Evolutionary conservation across 306 rosid genomes (phyloP).

Genomic region (Purshia tridentata): DNA sequence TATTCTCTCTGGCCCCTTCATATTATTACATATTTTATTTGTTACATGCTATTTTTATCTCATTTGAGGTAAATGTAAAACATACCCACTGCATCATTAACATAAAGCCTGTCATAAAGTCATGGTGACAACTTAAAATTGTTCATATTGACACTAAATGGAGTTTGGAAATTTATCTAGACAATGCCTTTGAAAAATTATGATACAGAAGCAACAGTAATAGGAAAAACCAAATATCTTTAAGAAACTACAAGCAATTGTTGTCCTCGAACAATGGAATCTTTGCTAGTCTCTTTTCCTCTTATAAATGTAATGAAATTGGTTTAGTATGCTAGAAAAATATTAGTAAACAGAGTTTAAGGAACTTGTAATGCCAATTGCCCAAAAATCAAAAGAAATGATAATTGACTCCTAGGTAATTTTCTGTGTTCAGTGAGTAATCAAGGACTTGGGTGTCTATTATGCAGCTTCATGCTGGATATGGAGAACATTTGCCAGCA

Average conservation of each 20-base stretch:
- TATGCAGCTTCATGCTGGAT: slow-evolving; percentile 78
- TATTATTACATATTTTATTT: slow-evolving; percentile 3
- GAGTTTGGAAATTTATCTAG: neutral
- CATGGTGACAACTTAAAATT: neutral
- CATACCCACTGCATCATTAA: slow-evolving; percentile 9
- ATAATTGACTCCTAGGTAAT: neutral
- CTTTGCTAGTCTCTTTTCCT: neutral
- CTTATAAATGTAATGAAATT: neutral
- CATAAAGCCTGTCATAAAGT: slow-evolving; percentile 12
- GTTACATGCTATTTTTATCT: slow-evolving; percentile 23
- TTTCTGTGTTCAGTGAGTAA: neutral
- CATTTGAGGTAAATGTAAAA: slow-evolving; percentile 20
- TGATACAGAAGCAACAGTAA: neutral
- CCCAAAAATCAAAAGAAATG: neutral
- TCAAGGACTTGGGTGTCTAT: slow-evolving; percentile 22
- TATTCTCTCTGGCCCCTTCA: slow-evolving; percentile 25
- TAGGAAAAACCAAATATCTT: neutral
- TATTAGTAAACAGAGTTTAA: neutral
- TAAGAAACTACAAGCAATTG: neutral
- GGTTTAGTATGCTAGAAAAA: neutral
- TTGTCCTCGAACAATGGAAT: no score
- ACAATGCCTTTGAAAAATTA: neutral
- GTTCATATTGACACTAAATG: neutral
- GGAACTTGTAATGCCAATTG: neutral
- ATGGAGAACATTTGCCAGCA: slow-evolving; percentile 54